Percentiles rank a stretch among this genome's conserved stretches.
These are phyloP conservation scores for Dendryphion nanum DNA, from an alignment of 2,329 filamentous ascomycete species.

Conservation along the genomic window DNA sequence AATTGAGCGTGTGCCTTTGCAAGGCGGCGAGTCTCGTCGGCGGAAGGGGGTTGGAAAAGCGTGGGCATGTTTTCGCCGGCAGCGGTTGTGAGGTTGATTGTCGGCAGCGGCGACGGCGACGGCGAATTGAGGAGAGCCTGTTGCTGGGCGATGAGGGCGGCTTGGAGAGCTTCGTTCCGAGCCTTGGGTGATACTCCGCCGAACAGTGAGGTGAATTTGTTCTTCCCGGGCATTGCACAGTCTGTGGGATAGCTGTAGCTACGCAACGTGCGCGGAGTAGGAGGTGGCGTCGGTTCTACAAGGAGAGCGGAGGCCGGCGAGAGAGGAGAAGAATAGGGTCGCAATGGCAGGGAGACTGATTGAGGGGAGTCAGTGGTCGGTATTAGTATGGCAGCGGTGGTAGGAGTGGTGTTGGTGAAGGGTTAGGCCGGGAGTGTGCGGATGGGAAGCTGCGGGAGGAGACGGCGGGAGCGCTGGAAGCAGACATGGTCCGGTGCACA, in stretches of 20 bases:
- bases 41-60: conserved; percentile 83
- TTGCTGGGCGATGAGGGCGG: conserved; percentile 60
- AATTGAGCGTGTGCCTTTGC: conserved; percentile 86
- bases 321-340: too few species aligned
- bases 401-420: too few species aligned
- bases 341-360: too few species aligned
- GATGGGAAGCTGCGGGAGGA: too few species aligned
- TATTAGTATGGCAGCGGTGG: too few species aligned
- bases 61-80: conserved; percentile 74
- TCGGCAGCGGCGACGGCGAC: conserved; percentile 66
- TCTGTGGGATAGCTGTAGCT: conserved; percentile 2
- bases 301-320: too few species aligned
- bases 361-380: too few species aligned
- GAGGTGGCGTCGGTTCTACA: conserved; percentile 24
- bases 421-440: too few species aligned
- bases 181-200: conserved; percentile 75
- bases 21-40: conserved; percentile 74
- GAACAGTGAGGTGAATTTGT: conserved; percentile 75
- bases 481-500: too few species aligned
- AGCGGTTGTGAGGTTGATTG: conserved; percentile 87
- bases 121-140: conserved; percentile 62
- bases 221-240: conserved; percentile 55
- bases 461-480: too few species aligned
- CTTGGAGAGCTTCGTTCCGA: conserved; percentile 64
- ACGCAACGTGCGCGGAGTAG: background rate